Base-by-base conservation (phyloP, 169 alveolate genomes). In the Theileria equi region DNA sequence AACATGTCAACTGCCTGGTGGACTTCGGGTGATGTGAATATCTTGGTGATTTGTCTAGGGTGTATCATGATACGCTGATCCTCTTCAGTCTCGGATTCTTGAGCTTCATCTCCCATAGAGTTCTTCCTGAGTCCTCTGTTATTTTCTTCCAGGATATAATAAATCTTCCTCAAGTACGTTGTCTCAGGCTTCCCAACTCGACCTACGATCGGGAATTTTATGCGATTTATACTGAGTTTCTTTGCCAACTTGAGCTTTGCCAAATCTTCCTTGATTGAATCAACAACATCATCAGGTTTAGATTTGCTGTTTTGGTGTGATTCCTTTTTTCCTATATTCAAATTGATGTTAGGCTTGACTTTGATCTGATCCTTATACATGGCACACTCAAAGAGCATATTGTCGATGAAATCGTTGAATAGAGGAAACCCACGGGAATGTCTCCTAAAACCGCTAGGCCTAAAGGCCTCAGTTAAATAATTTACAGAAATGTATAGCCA, bases 341-440 rank as follows among this genome's bases (percentile, higher is more conserved):
- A 8, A 49, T 36, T 43, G 5, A 41, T 63, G 29, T 73, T 73
- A 34, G 74, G 66, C 0, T 67, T 67, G 35, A 73, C 61, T 0
- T 66, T 54, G 52, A 73, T 28, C 26, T 73, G 54, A 10, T 28
- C 77, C 26, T 19, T 65, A 29, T 63, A 65, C 5, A 76, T 66
- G 26, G 49, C 85, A 34, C 85, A 76, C 28, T 76, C 85, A 35
- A 63, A 65, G 80, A 76, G 64, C 85, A 76, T 76, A n/a, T 76
- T 80, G 58, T 65, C 85, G 10, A 76, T 76, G 68, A 55, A 73
- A 23, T 76, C 73, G 52, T 68, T 67, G 29, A 48, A 38, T 1
- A 67, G n/a, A n/a, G n/a, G n/a, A n/a, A n/a, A n/a, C n/a, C n/a
- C n/a, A n/a, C n/a, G n/a, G n/a, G n/a, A n/a, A n/a, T n/a, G n/a